A percentile compares a stretch with the other conserved stretches of the same genome.
These are phyloP conservation scores for Straminergon stramineum DNA, from an alignment of 225 moss, liverwort and hornwort species.

Conservation along the genomic window DNA sequence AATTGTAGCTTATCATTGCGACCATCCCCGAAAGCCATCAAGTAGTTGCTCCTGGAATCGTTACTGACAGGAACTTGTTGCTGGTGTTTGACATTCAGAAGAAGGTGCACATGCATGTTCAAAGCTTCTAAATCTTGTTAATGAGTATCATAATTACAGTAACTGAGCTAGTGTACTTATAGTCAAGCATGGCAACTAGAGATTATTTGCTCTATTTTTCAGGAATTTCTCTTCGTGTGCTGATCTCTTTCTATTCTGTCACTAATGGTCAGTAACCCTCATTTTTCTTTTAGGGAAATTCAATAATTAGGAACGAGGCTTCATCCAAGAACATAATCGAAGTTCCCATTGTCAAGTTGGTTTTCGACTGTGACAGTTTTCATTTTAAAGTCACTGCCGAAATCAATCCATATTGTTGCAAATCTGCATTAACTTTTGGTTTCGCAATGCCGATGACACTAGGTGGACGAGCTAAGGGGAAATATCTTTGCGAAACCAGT, in stretches of 20 bases:
- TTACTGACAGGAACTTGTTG: slow-evolving; percentile 63
- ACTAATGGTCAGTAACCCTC: background rate
- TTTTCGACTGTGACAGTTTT: background rate
- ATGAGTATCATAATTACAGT: background rate
- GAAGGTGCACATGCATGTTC: slow-evolving; percentile 36
- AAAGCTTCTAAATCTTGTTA: background rate
- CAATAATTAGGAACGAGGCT: background rate
- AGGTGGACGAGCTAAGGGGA: slow-evolving; percentile 68
- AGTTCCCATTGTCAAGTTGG: background rate
- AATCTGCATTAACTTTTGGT: background rate
- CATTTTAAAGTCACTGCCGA: background rate
- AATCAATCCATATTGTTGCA: background rate
- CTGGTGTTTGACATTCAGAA: slow-evolving; percentile 81
- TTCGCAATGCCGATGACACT: background rate
- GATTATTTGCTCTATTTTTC: background rate
- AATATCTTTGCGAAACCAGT: slow-evolving; percentile 35
- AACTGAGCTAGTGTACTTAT: background rate
- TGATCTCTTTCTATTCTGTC: background rate
- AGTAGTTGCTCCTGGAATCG: slow-evolving; percentile 55
- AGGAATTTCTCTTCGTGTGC: background rate
- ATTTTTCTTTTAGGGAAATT: background rate
- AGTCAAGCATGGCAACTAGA: background rate
- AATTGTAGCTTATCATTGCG: slow-evolving; percentile 66
- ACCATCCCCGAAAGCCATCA: slow-evolving; percentile 44
- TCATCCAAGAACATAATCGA: background rate